Evolutionary conservation across 2,329 filamentous ascomycete species (phyloP).

Genomic region (Aspergillus brasiliensis): DNA sequence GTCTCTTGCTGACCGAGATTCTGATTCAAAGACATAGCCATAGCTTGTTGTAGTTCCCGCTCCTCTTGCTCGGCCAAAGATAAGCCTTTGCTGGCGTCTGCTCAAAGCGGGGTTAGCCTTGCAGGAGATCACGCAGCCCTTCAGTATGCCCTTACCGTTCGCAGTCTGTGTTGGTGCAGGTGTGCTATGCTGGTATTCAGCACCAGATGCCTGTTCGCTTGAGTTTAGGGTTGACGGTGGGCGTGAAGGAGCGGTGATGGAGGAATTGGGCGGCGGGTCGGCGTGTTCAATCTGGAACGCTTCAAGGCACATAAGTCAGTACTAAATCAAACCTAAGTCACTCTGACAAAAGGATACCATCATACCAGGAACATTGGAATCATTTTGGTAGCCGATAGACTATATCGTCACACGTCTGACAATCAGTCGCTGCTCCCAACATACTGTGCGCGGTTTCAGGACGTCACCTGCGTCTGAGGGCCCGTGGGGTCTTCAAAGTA

Average conservation of each 20-base stretch:
- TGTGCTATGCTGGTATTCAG: conserved; percentile 26
- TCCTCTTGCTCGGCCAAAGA: conserved; percentile 48
- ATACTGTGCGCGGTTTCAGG: background rate
- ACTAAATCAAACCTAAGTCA: conserved; percentile 3
- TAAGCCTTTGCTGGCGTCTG: conserved; percentile 33
- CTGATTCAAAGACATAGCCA: conserved; percentile 49
- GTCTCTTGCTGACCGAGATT: conserved; percentile 55
- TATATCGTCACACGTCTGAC: conserved; percentile 16
- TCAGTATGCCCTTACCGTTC: conserved; percentile 27
- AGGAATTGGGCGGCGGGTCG: conserved; percentile 38
- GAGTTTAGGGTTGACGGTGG: conserved; percentile 49
- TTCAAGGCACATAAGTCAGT: conserved; percentile 20
- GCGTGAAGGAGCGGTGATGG: conserved; percentile 47
- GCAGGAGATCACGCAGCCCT: background rate
- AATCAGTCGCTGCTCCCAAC: conserved; percentile 9
- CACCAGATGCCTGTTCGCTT: conserved; percentile 24
- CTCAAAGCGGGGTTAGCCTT: conserved; percentile 24
- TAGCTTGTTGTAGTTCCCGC: conserved; percentile 48
- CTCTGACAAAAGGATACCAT: background rate
- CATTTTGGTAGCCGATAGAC: conserved; percentile 25
- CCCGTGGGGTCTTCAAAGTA: conserved; percentile 50
- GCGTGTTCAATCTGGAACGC: conserved; percentile 43
- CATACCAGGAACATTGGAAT: conserved; percentile 32
- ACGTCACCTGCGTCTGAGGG: conserved; percentile 34
- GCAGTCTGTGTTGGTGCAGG: conserved; percentile 32